Evolutionary conservation across 148 eudicot genomes (phyloP).

Genomic region (Simmondsia chinensis): DNA sequence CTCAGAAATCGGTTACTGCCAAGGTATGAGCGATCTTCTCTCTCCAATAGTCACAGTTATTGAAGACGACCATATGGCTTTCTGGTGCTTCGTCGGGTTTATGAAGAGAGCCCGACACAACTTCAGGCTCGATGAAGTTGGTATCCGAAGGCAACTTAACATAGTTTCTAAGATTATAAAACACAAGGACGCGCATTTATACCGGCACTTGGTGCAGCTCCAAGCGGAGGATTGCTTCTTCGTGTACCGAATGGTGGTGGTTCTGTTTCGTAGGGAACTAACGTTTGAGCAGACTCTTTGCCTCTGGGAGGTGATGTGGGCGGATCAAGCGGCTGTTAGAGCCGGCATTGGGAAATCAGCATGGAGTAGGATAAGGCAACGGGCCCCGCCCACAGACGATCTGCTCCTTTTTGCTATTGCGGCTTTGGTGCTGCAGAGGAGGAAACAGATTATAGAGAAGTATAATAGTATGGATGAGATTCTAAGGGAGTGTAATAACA

Average conservation of each 20-base stretch:
- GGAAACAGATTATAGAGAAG: conserved; percentile 84
- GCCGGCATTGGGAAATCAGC: conserved; percentile 88
- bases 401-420: conserved; percentile 84
- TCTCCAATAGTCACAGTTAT: conserved; percentile 81
- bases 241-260: conserved; percentile 98
- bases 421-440: conserved; percentile 85
- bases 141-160: conserved; percentile 75
- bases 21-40: conserved; percentile 97
- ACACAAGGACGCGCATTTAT: conserved; percentile 81
- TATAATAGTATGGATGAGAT: conserved; percentile 97
- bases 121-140: conserved; percentile 91
- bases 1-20: conserved; percentile 93
- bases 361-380: conserved; percentile 84
- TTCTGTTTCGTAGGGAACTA: conserved; percentile 81
- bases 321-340: conserved; percentile 87
- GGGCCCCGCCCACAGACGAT: conserved; percentile 95
- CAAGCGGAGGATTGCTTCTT: conserved; percentile 97
- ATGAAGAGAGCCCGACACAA: conserved; percentile 97
- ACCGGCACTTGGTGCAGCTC: conserved; percentile 79
- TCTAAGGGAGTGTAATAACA: conserved; percentile 79
- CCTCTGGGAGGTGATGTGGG: conserved; percentile 99
- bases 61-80: conserved; percentile 79
- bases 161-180: conserved; percentile 82
- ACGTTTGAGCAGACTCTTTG: conserved; percentile 85
- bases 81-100: conserved; percentile 98